Base-by-base conservation (phyloP, 805 yeast genomes). In the Starmerella bombicola region DNA sequence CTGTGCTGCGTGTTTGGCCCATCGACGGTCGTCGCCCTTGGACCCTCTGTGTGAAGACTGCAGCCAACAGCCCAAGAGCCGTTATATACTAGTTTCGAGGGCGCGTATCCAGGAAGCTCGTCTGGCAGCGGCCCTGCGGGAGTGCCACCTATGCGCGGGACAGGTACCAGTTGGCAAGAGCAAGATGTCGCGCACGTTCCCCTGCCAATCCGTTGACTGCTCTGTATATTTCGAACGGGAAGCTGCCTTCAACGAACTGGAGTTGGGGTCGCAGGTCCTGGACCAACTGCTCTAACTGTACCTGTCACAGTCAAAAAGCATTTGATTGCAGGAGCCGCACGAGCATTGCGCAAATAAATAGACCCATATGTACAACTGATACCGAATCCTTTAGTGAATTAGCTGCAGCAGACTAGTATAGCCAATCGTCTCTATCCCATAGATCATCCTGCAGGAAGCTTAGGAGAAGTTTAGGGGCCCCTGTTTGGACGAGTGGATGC, bases 401-500 rank as follows among this genome's bases (percentile, higher is more conserved):
- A n/a, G n/a, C n/a, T n/a, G n/a, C n/a, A n/a, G n/a, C n/a, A n/a
- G n/a, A n/a, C 12, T 9, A 32, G 25, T 42, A 38, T 5, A 45
- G 33, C 50, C 50, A 50, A 10, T 41, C 43, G 15, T 41, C 35
- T 50, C 66, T 66, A 49, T 73, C 82, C 93, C 93, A 83, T 30
- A 64, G 68, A 4, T 83, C 93, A 54, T 82, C 86, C 60, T 88
- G 95, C 40, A 91, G 76, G 54, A 91, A 88, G 38, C 84, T 78
- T 42, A 77, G 76, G 48, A 86, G 68, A 1, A 78, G 75, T 51
- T 75, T 74, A 17, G 88, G 70, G 4, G 51, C 52, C 0, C 93
- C 93, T 0, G 95, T 80, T 62, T 91, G 97, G 44, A 88, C 63
- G 46, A 88, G 62, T 1, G 98, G 98, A 59, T 88, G 98, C 10